Conservation (phyloP, 768 basidiomycete species). For the Gymnopilus dilepis region DNA sequence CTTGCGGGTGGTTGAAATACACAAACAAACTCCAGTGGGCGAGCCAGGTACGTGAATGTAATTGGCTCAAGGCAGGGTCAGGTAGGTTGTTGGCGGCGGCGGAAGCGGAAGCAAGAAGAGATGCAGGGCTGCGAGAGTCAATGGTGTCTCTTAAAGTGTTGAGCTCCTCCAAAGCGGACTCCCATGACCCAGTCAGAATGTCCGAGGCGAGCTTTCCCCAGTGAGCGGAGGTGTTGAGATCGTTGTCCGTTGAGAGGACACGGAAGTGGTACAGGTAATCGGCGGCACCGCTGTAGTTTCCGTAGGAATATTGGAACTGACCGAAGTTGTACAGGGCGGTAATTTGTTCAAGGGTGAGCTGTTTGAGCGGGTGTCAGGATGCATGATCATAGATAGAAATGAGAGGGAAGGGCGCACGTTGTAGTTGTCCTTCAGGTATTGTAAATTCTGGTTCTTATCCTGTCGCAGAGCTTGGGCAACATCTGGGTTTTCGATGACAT, state of each 20-base stretch:
- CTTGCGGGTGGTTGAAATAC: constrained; percentile 95
- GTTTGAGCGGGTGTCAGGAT: constrained; percentile 5
- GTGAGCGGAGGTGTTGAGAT: constrained; percentile 94
- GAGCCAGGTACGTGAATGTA: constrained; percentile 96
- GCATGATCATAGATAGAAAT: background rate
- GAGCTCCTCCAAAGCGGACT: constrained; percentile 92
- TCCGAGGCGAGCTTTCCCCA: constrained; percentile 99
- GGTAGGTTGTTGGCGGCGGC: constrained; percentile 42
- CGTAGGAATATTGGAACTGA: constrained; percentile 98
- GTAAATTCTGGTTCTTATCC: constrained; percentile 96
- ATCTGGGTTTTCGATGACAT: constrained; percentile 96
- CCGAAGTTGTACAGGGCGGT: constrained; percentile 97
- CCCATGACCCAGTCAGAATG: constrained; percentile 94
- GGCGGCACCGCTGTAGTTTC: constrained; percentile 94
- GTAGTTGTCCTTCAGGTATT: constrained; percentile 93
- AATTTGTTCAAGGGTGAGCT: constrained; percentile 96
- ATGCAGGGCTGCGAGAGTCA: constrained; percentile 73
- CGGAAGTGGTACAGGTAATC: constrained; percentile 99
- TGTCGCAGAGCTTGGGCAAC: constrained; percentile 93
- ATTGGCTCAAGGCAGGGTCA: constrained; percentile 80
- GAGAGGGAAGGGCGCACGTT: constrained; percentile 54
- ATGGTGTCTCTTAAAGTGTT: constrained; percentile 93
- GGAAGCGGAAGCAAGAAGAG: constrained; percentile 44
- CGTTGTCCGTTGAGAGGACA: constrained; percentile 90
- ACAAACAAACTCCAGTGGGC: constrained; percentile 98